A percentile compares a stretch with the other conserved stretches of the same genome.
phyloP scores from a whole-genome alignment of 108 stramenopile genomes.

The Skeletonema costatum region DNA sequence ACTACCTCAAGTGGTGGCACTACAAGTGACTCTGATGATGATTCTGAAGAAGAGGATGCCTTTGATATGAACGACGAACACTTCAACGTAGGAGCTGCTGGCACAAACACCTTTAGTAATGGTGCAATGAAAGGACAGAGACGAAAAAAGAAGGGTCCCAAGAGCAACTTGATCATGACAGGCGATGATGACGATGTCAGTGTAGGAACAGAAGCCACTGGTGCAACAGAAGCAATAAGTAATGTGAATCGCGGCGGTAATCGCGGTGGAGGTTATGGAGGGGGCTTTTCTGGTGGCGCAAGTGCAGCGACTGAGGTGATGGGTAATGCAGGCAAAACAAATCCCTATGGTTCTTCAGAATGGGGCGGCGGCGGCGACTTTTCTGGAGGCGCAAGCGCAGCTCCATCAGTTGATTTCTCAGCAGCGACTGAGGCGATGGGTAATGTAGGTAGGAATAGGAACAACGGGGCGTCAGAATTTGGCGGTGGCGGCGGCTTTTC shows the following conservation, averaged over 20 bases:
- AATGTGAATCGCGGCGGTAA: neutral
- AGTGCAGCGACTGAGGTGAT: neutral
- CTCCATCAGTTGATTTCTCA: slow-evolving; percentile 1
- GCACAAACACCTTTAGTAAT: neutral
- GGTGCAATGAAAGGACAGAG: slow-evolving; percentile 1
- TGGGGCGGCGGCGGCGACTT: neutral
- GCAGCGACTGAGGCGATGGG: neutral
- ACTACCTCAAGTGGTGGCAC: neutral
- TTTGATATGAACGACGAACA: neutral
- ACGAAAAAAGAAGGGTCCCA: slow-evolving; percentile 1
- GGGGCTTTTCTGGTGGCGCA: too few relatives aligned
- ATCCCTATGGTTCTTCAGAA: too few relatives aligned
- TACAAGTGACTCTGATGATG: neutral
- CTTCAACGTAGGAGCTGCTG: neutral
- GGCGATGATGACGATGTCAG: slow-evolving; percentile 20
- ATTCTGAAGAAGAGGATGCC: slow-evolving; percentile 3
- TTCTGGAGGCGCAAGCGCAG: neutral
- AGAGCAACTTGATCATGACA: slow-evolving; percentile 23
- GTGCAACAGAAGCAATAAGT: neutral
- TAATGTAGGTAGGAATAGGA: neutral
- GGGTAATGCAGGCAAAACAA: neutral
- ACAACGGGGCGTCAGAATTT: too few relatives aligned
- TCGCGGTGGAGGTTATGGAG: neutral
- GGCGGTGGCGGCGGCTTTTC: neutral
- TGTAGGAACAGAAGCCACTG: slow-evolving; percentile 24